Evolutionary conservation across 2,329 filamentous ascomycete genomes (phyloP).

Genomic region (Diplodia scrobiculata): DNA sequence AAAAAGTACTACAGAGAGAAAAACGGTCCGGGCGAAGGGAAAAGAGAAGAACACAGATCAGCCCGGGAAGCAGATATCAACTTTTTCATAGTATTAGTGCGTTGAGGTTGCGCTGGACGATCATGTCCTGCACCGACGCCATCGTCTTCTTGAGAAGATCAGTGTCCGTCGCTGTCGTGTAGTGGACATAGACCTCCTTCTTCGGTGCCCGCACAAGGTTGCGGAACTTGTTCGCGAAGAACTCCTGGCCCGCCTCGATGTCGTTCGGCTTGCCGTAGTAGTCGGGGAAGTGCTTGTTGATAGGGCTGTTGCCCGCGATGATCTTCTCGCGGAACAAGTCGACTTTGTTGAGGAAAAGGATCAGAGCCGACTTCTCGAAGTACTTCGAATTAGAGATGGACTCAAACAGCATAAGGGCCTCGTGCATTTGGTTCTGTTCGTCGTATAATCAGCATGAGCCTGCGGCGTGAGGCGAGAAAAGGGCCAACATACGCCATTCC

Average conservation of each 20-base stretch:
- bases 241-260: constrained; percentile 53
- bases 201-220: constrained; percentile 54
- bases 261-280: constrained; percentile 50
- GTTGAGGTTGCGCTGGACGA: constrained; percentile 56
- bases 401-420: constrained; percentile 58
- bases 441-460: constrained; percentile 29
- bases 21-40: constrained; percentile 10
- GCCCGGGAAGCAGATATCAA: constrained; percentile 11
- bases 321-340: constrained; percentile 57
- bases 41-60: constrained; percentile 23
- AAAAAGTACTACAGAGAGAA: constrained; percentile 4
- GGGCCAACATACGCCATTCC: constrained; percentile 74
- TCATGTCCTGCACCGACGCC: constrained; percentile 58
- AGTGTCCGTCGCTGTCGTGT: constrained; percentile 57
- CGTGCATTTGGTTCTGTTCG: constrained; percentile 57
- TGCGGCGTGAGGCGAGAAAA: not conserved
- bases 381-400: constrained; percentile 57
- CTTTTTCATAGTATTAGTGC: constrained; percentile 46
- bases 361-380: constrained; percentile 55
- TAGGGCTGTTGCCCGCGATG: constrained; percentile 49
- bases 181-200: constrained; percentile 57
- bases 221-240: constrained; percentile 56
- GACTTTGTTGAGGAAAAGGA: constrained; percentile 58
- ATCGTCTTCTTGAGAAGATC: constrained; percentile 60
- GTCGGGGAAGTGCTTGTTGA: constrained; percentile 55